phyloP scores from a whole-genome alignment of 192 early-diverging fungal species.

The Coemansia sp. region DNA sequence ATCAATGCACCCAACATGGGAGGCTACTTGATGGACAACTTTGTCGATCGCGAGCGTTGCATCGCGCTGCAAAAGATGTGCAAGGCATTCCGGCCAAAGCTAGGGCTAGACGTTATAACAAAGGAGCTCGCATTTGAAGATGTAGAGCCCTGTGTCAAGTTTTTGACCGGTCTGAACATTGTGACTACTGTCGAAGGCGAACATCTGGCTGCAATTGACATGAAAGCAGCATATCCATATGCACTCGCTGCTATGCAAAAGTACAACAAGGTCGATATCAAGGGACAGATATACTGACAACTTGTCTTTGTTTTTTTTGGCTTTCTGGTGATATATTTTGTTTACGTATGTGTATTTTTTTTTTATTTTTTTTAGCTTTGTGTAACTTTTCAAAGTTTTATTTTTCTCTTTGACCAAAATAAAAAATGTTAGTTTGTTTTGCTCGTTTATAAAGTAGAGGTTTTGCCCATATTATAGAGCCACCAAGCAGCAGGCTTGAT shows the following conservation, averaged over 20 bases:
- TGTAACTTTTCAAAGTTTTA: too few species aligned
- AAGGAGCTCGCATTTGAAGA: slow-evolving; percentile 69
- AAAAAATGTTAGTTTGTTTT: too few species aligned
- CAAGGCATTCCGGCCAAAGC: slow-evolving; percentile 65
- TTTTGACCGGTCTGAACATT: slow-evolving; percentile 54
- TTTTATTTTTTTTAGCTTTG: not conserved
- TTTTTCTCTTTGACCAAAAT: too few species aligned
- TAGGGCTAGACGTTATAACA: slow-evolving; percentile 55
- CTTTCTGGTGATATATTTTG: not conserved
- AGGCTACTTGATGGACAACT: slow-evolving; percentile 89
- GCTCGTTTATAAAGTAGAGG: too few species aligned
- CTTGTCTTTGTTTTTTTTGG: not conserved
- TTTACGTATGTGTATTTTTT: not conserved
- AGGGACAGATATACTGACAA: slow-evolving; percentile 67
- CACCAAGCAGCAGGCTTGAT: too few species aligned
- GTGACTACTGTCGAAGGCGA: slow-evolving; percentile 25
- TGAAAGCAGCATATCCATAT: slow-evolving; percentile 58
- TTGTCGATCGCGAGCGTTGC: slow-evolving; percentile 84
- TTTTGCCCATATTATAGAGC: too few species aligned
- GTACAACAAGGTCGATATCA: slow-evolving; percentile 75
- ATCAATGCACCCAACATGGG: slow-evolving; percentile 80
- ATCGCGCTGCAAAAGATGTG: slow-evolving; percentile 73
- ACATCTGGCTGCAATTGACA: slow-evolving; percentile 52
- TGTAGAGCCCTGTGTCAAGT: slow-evolving; percentile 52
- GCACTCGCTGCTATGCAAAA: slow-evolving; percentile 61